Evolutionary conservation across 306 rosid species (phyloP), one percentile per base, ranked within the genome.

Genomic region (Argentina anserina): DNA sequence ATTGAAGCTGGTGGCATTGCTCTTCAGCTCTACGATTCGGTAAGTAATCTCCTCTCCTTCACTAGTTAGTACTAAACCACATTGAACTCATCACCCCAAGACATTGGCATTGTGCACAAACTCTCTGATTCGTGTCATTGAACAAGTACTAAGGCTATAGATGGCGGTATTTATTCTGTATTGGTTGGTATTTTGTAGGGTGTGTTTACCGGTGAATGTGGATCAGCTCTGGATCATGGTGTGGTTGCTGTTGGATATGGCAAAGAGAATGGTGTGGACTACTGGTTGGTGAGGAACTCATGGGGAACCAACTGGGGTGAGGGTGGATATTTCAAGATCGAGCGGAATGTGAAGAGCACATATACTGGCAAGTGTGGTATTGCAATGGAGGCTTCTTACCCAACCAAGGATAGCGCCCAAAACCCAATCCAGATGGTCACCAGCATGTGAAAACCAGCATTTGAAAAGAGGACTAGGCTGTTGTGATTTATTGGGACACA

Each of bases 251-350:
- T 89, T 20, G 98, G 98, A 33, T 94, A 91, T 74, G 98, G 98
- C 21, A 77, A 79, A 15, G 97, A 91, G 80, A 84, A 91, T 56
- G 97, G 95, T 14, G 56, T 75, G 8, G 99, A 94, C 60, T 94
- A 89, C 78, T 91, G 99, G 99, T 84, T 94, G 1, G 95, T 91
- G 75, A 91, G 97, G 88, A 94, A 94, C 72, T 94, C 97, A 20
- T 94, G 99, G 99, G 99, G 99, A 55, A 74, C 76, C 59, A 61
- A 34, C 5, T 94, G 99, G 97, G 97, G 99, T 21, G 97, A 94
- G 79, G 77, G 80, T 61, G 99, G 99, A 5, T 94, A 94, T 78
- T 76, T 94, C 83, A 94, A 85, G 82, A 15, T 94, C 0, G 75
- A 94, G 71, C 89, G 99, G 15, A 94, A 94, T 25, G 78, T 80